A percentile compares a stretch with the other conserved stretches of the same genome.
phyloP scores from a whole-genome alignment of 2,329 filamentous ascomycete species.

The Leptographium wingfieldii region DNA sequence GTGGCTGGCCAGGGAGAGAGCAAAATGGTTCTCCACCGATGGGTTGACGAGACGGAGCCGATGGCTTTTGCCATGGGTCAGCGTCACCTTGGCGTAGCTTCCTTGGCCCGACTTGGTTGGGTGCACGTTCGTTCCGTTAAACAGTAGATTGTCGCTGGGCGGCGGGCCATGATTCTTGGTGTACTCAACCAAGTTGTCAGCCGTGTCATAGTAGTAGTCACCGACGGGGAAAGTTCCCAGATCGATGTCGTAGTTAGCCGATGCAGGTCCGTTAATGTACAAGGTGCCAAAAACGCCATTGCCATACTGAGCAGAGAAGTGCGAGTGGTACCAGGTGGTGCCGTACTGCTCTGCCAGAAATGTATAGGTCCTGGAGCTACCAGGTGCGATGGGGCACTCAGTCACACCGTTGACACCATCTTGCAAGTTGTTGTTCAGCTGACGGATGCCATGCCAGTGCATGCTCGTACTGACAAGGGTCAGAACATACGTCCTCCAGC shows the following conservation, averaged over 20 bases:
- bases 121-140: conserved; percentile 28
- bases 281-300: conserved; percentile 36
- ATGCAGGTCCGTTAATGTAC: conserved; percentile 23
- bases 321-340: conserved; percentile 25
- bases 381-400: conserved; percentile 43
- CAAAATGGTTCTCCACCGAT: conserved; percentile 35
- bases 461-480: conserved; percentile 17
- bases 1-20: conserved; percentile 36
- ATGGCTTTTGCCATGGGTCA: conserved; percentile 30
- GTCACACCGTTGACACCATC: conserved; percentile 22
- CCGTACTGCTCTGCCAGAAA: conserved; percentile 24
- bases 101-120: conserved; percentile 14
- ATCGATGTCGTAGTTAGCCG: conserved; percentile 34
- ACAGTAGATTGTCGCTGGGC: conserved; percentile 24
- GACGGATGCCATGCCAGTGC: conserved; percentile 24
- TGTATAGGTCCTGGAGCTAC: conserved; percentile 23
- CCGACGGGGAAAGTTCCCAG: conserved; percentile 35
- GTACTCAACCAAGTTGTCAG: conserved; percentile 12
- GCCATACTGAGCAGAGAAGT: conserved; percentile 22
- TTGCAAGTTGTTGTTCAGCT: conserved; percentile 18
- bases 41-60: conserved; percentile 37
- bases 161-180: conserved; percentile 3
- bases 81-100: conserved; percentile 20
- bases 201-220: conserved; percentile 35
- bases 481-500: neutral